These are phyloP conservation scores for Calonectria crousiana DNA, from an alignment of 2,329 filamentous ascomycete genomes.

Conservation along the genomic window DNA sequence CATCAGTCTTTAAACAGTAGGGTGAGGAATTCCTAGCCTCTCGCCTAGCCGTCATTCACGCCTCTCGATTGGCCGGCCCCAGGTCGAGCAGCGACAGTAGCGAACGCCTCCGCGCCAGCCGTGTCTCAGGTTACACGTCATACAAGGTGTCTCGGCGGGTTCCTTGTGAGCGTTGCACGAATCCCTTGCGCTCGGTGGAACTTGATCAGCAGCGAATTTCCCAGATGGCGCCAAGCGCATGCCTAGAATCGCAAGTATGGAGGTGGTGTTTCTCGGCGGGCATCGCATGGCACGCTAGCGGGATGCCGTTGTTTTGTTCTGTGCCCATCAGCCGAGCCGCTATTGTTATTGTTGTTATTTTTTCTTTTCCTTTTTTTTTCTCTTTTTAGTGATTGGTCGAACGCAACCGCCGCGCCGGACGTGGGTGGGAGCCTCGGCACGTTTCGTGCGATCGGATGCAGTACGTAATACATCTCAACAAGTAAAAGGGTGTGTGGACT, in stretches of 20 bases:
- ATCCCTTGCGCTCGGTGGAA: not conserved
- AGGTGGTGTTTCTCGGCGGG: not conserved
- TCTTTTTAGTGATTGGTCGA: not conserved
- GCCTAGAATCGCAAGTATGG: not conserved
- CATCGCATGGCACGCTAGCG: not conserved
- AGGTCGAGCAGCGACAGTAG: not conserved
- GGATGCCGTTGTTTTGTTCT: not conserved
- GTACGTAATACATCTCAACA: not conserved
- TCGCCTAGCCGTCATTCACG: not conserved
- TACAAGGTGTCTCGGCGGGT: not conserved
- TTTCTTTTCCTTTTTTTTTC: not conserved
- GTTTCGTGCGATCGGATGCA: not conserved
- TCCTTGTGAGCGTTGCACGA: not conserved
- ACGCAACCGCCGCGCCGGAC: not conserved
- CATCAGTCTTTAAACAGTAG: not conserved
- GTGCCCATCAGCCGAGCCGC: not conserved
- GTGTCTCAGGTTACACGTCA: not conserved
- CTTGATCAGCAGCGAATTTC: not conserved
- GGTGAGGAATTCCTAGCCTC: not conserved
- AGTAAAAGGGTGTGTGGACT: not conserved
- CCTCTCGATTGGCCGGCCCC: not conserved
- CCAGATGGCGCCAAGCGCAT: not conserved
- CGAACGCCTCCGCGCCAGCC: not conserved
- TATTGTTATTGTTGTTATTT: not conserved
- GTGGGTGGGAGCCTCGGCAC: not conserved